Base-by-base conservation (phyloP, 192 early-diverging fungal species). In the Backusella liffmaniae region DNA sequence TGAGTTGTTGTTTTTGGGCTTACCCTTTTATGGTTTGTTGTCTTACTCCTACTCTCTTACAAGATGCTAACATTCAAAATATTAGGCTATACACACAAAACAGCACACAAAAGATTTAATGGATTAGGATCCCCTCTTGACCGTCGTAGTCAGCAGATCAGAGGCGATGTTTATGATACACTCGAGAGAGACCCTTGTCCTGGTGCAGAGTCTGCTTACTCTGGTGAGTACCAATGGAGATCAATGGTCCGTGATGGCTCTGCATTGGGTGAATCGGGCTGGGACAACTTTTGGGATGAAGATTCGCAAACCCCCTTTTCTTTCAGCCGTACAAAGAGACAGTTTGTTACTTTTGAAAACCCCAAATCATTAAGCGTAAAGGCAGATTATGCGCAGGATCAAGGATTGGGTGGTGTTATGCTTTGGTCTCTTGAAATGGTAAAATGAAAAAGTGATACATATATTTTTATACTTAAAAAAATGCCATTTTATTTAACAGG, bases 301-400 rank as follows among this genome's bases (percentile, higher is more conserved):
- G 66, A 73, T 26, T 91, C 92, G 66, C 82, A 89, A 74, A 93
- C 95, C 0, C 83, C 90, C 18, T 92, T 90, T 73, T 86, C 91
- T 53, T 94, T 91, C 77, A 91, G 91, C 75, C 51, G 77, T 3
- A 59, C 46, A 3, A 85, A 86, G 8, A 79, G 83, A 4, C 84
- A 92, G 9, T 74, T 95, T 78, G 90, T 89, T 53, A 91, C 91
- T 7, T 96, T 91, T 77, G 95, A 96, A 73, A 89, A 89, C 46
- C 70, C 86, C 9, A 59, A 82, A 21, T 80, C 87, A 2, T 66
- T 90, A 15, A 81, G 75, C 72, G 76, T 84, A 79, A 92, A 92
- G 77, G 83, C 87, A 3, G 80, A 88, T 36, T 90, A 90, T 69
- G 89, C 86, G 36, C 67, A 88, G 73, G 41, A 75, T 18, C 79